Evolutionary conservation across 257 asterid genomes (phyloP).

Genomic region (Solanum pennellii): DNA sequence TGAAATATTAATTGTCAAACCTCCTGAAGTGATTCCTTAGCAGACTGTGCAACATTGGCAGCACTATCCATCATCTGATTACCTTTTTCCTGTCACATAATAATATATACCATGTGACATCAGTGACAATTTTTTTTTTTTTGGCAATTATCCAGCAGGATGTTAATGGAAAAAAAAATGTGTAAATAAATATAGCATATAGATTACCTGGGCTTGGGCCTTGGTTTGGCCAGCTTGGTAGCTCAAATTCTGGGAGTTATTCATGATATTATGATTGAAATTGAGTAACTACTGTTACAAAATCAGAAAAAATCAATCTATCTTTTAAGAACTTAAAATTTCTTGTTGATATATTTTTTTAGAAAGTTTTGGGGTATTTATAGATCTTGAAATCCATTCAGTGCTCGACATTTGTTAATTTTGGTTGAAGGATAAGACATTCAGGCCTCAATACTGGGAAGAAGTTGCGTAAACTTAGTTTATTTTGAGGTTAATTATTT

Average conservation of each 20-base stretch:
- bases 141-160: background rate
- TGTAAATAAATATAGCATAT: too few species aligned
- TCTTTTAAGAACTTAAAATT: background rate
- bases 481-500: background rate
- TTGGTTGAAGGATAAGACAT: background rate
- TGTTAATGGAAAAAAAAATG: background rate
- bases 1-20: background rate
- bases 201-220: too few species aligned
- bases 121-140: too few species aligned
- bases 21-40: slow-evolving; percentile 18
- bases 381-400: background rate
- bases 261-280: too few species aligned
- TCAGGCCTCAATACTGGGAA: background rate
- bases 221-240: too few species aligned
- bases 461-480: background rate
- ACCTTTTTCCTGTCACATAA: slow-evolving; percentile 20
- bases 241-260: too few species aligned
- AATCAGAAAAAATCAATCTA: background rate
- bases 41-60: slow-evolving; percentile 21
- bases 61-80: slow-evolving; percentile 20
- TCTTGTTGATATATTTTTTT: background rate
- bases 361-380: background rate
- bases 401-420: background rate
- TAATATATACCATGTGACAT: background rate
- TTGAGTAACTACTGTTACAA: too few species aligned